Evolutionary conservation across 257 asterid species (phyloP), one percentile per base, ranked within the genome.

Genomic region (Nicotiana sylvestris): DNA sequence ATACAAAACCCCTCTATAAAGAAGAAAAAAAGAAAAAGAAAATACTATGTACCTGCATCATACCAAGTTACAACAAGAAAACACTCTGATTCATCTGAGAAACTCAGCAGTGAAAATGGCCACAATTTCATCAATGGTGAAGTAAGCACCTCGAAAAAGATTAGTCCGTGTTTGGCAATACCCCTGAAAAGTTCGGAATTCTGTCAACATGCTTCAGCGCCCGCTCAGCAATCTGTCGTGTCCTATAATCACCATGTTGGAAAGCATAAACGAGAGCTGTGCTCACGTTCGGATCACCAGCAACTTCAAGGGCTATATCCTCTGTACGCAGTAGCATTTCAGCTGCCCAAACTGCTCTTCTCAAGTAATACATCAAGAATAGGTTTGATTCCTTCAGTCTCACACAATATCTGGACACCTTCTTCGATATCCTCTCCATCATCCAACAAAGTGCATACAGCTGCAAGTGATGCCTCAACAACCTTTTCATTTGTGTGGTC

Each of bases 241-340:
- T 96, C 78, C 92, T 88, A 83, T 87, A 88, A 83, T 96, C 99
- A 9, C 95, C 99, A 37, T 92, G 92, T 78, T 94, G 98, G 79
- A 93, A 96, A 82, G 98, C 93, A 82, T 96, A 98, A 9, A 96
- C 98, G 1, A 96, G 92, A 5, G 99, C 97, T 27, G 97, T 94
- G 83, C 94, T 87, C 46, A 91, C 87, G 76, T 93, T 96, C 35
- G 97, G 95, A 90, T 96, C 90, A 18, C 91, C 88, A 0, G 98
- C 86, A 17, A 96, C 87, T 55, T 88, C 92, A 61, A 32, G 83
- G 9, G 98, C 94, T 81, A 96, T 88, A 10, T 92, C 98, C 0
- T 87, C 93, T 5, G 88, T 88, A 30, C 97, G 89, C 86, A 94
- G 80, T 84, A 96, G 81, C 77, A 98, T 90, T 83, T 96, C 99